phyloP scores from a whole-genome alignment of 441 rosid genomes.

The Omphalea diandra region DNA sequence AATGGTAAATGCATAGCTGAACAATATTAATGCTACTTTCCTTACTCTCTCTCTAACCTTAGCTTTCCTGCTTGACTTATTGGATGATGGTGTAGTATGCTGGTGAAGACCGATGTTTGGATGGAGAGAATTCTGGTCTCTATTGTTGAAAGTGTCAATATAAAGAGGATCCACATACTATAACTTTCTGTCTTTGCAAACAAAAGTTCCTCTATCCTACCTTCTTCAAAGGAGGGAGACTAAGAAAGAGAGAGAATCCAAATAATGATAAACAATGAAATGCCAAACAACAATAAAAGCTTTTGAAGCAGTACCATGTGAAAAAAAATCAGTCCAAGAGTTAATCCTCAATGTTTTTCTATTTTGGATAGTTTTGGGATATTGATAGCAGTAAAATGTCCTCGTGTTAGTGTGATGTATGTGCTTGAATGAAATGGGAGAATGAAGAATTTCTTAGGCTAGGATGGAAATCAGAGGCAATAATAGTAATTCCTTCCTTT shows the following conservation, averaged over 20 bases:
- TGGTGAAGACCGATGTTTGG: conserved; percentile 5
- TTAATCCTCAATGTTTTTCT: not conserved
- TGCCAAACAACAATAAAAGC: not conserved
- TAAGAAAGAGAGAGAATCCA: not conserved
- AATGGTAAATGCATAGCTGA: not conserved
- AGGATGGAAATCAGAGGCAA: conserved; percentile 1
- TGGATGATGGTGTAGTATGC: not conserved
- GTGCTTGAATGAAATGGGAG: not conserved
- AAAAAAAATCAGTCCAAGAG: not conserved
- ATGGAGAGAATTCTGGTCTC: not conserved
- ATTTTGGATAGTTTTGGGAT: not conserved
- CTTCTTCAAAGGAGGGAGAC: not conserved
- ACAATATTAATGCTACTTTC: not conserved
- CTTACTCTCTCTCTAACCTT: not conserved
- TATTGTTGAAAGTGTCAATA: too few species aligned
- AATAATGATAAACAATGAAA: not conserved
- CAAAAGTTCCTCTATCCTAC: not conserved
- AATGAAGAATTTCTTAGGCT: not conserved
- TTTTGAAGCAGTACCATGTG: not conserved
- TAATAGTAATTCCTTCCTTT: not conserved
- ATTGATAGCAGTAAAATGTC: not conserved
- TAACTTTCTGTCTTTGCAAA: not conserved
- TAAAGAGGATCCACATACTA: not conserved
- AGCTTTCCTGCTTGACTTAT: not conserved
- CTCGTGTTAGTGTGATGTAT: not conserved